Evolutionary conservation across 345 rosid genomes (phyloP).

Genomic region (Turritis glabra): DNA sequence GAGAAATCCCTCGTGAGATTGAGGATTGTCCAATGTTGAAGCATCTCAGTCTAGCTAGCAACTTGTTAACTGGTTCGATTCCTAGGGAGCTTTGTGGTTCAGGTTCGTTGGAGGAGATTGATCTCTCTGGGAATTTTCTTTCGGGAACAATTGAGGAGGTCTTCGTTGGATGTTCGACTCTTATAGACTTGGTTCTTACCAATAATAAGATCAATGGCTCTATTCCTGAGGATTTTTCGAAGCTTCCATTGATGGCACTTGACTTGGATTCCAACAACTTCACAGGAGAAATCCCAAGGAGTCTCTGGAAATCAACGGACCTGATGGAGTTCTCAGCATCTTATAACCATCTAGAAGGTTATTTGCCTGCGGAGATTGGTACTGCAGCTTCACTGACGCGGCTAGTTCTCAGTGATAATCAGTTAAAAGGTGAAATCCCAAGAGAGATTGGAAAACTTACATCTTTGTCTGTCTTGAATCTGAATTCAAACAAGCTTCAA

Average conservation of each 20-base stretch:
- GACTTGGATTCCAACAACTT: constrained; percentile 80
- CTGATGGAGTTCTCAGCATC: constrained; percentile 85
- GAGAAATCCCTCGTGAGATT: constrained; percentile 59
- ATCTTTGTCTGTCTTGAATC: constrained; percentile 60
- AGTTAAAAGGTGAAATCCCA: constrained; percentile 58
- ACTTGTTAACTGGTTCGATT: constrained; percentile 59
- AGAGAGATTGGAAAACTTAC: constrained; percentile 71
- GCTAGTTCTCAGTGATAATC: constrained; percentile 66
- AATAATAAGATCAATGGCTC: constrained; percentile 61
- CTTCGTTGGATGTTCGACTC: constrained; percentile 57
- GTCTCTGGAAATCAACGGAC: constrained; percentile 58
- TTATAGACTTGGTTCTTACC: constrained; percentile 59
- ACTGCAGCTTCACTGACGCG: constrained; percentile 55
- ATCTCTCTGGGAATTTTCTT: constrained; percentile 60
- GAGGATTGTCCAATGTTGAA: constrained; percentile 61
- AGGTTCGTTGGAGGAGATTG: constrained; percentile 54
- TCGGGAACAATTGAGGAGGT: constrained; percentile 59
- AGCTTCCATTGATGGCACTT: constrained; percentile 74
- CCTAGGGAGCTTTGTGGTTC: constrained; percentile 74
- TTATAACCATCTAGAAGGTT: constrained; percentile 59
- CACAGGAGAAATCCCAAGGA: constrained; percentile 57
- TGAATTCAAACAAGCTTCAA: constrained; percentile 72
- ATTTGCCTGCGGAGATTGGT: constrained; percentile 63
- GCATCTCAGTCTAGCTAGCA: constrained; percentile 58
- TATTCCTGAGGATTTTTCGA: constrained; percentile 57